A percentile compares a stretch with the other conserved stretches of the same genome.
phyloP scores from a whole-genome alignment of 306 rosid species.

The Calophaca sinica region DNA sequence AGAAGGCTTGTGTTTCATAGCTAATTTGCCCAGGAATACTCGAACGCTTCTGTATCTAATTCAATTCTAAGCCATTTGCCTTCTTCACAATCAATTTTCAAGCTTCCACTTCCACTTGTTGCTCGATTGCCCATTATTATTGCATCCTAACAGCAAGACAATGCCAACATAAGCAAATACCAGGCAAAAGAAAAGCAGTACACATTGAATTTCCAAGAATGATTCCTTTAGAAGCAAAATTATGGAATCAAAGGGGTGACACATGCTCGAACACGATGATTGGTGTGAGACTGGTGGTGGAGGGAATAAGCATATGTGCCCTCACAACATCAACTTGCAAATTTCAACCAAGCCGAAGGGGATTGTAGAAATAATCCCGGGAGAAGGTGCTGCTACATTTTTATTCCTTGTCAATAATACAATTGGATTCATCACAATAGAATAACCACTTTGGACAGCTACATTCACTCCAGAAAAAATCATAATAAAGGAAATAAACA shows the following conservation, averaged over 20 bases:
- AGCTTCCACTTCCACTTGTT: background rate
- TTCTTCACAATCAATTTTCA: background rate
- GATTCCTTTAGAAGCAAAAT: background rate
- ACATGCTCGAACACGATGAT: background rate
- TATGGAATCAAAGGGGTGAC: background rate
- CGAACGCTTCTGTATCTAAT: no score
- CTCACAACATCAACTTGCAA: slow-evolving; percentile 1
- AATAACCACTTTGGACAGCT: slow-evolving; percentile 55
- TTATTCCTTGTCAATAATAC: slow-evolving; percentile 56
- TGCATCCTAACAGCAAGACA: slow-evolving; percentile 13
- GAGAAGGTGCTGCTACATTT: slow-evolving; percentile 37
- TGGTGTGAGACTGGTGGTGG: background rate
- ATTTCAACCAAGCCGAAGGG: background rate
- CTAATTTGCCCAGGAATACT: no score
- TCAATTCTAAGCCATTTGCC: background rate
- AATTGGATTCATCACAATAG: slow-evolving; percentile 55
- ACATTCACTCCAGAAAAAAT: slow-evolving; percentile 71
- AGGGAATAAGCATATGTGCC: background rate
- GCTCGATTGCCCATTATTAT: background rate
- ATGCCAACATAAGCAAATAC: background rate
- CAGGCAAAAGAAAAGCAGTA: background rate
- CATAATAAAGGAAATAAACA: slow-evolving; percentile 50
- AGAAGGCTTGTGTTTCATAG: background rate
- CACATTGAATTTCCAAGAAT: background rate
- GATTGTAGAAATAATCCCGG: background rate